phyloP scores from a whole-genome alignment of 225 moss, liverwort and hornwort species.

The Marchantia polymorpha region DNA sequence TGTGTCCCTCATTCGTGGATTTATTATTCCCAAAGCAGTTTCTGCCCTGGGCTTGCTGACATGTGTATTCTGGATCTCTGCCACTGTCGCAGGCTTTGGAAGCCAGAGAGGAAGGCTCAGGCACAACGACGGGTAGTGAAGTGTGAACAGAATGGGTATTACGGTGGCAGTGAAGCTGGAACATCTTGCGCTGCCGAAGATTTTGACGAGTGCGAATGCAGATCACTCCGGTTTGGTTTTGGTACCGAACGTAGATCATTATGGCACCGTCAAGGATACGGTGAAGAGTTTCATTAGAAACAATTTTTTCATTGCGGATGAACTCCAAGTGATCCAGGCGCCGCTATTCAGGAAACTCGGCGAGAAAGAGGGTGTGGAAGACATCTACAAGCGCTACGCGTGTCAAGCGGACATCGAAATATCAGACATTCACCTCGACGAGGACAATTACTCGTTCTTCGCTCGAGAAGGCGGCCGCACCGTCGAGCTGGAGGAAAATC shows the following conservation, averaged over 20 bases:
- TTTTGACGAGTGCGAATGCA: constrained; percentile 40
- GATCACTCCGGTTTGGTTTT: constrained; percentile 63
- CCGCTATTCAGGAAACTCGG: constrained; percentile 73
- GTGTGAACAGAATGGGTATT: constrained; percentile 57
- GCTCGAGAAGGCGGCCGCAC: constrained; percentile 73
- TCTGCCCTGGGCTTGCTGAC: neutral
- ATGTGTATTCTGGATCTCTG: neutral
- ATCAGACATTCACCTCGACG: constrained; percentile 80
- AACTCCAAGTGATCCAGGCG: constrained; percentile 73
- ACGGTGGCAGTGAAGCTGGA: constrained; percentile 87
- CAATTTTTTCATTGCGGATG: constrained; percentile 64
- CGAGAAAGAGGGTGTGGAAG: constrained; percentile 82
- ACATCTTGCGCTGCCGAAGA: constrained; percentile 59
- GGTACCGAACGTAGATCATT: constrained; percentile 71
- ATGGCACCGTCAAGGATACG: constrained; percentile 68
- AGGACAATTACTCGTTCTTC: constrained; percentile 75
- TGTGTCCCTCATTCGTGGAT: neutral
- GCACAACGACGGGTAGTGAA: neutral
- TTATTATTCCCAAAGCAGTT: neutral
- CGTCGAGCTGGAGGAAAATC: constrained; percentile 71
- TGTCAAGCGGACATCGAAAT: constrained; percentile 80
- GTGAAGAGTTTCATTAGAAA: constrained; percentile 63
- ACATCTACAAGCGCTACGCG: constrained; percentile 76
- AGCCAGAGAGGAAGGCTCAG: neutral
- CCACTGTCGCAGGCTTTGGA: neutral